phyloP scores from a whole-genome alignment of 2,329 filamentous ascomycete genomes.

The Alternaria arborescens region DNA sequence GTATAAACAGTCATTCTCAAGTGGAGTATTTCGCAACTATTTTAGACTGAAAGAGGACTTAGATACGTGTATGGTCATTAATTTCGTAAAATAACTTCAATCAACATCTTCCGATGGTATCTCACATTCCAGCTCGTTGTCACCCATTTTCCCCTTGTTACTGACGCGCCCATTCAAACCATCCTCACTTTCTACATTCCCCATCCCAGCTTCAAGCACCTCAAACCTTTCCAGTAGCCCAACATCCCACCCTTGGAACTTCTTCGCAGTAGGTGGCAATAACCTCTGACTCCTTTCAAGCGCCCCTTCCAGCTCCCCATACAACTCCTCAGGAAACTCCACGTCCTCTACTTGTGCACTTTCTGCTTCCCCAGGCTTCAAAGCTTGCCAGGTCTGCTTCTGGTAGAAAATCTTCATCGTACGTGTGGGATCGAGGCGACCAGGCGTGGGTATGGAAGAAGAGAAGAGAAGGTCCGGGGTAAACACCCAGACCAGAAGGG shows the following conservation, averaged over 20 bases:
- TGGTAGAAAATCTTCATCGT: slow-evolving; percentile 68
- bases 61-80: background rate
- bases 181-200: background rate
- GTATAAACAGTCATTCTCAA: background rate
- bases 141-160: background rate
- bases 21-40: background rate
- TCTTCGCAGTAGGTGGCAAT: slow-evolving; percentile 65
- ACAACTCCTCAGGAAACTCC: slow-evolving; percentile 60
- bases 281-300: slow-evolving; percentile 61
- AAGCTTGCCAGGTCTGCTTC: slow-evolving; percentile 33
- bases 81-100: background rate
- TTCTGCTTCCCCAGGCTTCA: slow-evolving; percentile 45
- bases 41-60: background rate
- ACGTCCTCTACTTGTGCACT: slow-evolving; percentile 61
- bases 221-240: slow-evolving; percentile 68
- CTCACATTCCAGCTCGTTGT: background rate
- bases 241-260: slow-evolving; percentile 73
- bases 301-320: slow-evolving; percentile 55
- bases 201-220: slow-evolving; percentile 25
- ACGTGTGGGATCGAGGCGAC: slow-evolving; percentile 52
- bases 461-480: slow-evolving; percentile 67
- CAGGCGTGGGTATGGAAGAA: slow-evolving; percentile 47
- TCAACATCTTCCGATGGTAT: slow-evolving; percentile 13
- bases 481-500: slow-evolving; percentile 65
- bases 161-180: background rate